Evolutionary conservation across 257 asterid genomes (phyloP).

Genomic region (Euphrasia confusa): DNA sequence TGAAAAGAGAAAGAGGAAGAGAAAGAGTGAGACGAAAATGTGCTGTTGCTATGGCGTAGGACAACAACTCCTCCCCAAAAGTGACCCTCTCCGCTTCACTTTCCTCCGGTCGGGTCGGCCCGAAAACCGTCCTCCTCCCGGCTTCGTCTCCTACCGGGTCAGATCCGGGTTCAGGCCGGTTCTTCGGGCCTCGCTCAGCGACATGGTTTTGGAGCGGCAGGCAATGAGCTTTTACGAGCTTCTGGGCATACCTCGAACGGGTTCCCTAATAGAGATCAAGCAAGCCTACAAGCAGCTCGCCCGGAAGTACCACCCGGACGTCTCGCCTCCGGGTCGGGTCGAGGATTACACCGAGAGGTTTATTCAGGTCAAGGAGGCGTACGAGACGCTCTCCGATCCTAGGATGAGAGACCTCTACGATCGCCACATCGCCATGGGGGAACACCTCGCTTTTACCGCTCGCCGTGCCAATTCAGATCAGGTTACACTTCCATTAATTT

Average conservation of each 20-base stretch:
- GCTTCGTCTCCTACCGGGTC: conserved; percentile 26
- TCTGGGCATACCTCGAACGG: conserved; percentile 66
- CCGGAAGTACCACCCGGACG: conserved; percentile 89
- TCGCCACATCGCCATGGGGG: conserved; percentile 41
- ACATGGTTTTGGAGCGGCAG: conserved; percentile 15
- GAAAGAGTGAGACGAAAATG: too few species aligned
- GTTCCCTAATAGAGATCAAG: conserved; percentile 54
- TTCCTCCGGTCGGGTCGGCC: conserved; percentile 24
- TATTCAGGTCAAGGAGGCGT: conserved; percentile 78
- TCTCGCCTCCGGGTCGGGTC: conserved; percentile 80
- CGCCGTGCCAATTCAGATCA: conserved; percentile 39
- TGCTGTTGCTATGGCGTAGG: conserved; percentile 20
- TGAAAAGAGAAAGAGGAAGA: too few species aligned
- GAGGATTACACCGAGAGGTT: conserved; percentile 64
- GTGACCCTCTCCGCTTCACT: conserved; percentile 25
- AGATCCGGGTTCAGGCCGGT: conserved; percentile 21
- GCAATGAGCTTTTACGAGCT: conserved; percentile 57
- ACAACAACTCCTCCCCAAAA: conserved; percentile 21
- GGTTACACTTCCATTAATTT: conserved; percentile 25
- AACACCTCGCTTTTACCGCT: conserved; percentile 49
- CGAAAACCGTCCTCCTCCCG: conserved; percentile 26
- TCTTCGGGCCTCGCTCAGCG: conserved; percentile 28
- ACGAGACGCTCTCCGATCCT: conserved; percentile 87
- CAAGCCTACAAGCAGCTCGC: conserved; percentile 86
- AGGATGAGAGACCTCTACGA: conserved; percentile 54